These are phyloP conservation scores for Trebouxia sp. DNA, from an alignment of 139 green algal genomes.

Conservation along the genomic window DNA sequence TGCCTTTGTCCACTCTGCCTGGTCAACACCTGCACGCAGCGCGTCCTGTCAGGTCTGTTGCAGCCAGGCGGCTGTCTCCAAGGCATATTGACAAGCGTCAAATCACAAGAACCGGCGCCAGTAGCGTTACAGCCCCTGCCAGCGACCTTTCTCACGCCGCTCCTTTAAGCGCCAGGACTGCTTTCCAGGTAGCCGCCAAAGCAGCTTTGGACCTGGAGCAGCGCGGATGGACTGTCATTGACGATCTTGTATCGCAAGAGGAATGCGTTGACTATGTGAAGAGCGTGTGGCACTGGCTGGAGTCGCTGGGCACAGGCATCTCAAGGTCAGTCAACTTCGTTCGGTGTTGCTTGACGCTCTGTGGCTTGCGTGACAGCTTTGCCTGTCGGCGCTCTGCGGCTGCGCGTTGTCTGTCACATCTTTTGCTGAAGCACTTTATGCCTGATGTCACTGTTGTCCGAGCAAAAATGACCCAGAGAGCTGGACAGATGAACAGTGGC, in stretches of 20 bases:
- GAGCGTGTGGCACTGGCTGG: conserved; percentile 8
- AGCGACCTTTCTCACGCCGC: no score
- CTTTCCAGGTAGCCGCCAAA: neutral
- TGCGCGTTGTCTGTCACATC: no score
- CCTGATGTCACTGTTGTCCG: neutral
- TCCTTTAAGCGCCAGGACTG: no score
- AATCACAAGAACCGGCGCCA: no score
- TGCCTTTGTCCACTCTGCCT: no score
- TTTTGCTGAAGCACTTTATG: no score
- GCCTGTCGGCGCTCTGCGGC: no score
- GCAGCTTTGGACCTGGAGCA: neutral
- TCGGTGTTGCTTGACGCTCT: conserved; percentile 7
- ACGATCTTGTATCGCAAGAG: neutral
- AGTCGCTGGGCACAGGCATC: conserved; percentile 20
- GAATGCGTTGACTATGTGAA: conserved; percentile 3
- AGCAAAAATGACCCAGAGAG: conserved; percentile 25
- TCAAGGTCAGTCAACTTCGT: conserved; percentile 10
- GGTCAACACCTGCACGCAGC: no score
- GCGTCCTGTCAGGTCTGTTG: no score
- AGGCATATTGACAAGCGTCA: no score
- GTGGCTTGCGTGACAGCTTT: neutral
- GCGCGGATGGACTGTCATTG: neutral
- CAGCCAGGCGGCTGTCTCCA: no score
- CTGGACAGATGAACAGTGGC: conserved; percentile 25
- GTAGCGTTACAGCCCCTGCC: no score